Percentiles rank a stretch among this genome's conserved stretches.
phyloP scores from a whole-genome alignment of 139 green algal species.

The Desmodesmus armatus region DNA sequence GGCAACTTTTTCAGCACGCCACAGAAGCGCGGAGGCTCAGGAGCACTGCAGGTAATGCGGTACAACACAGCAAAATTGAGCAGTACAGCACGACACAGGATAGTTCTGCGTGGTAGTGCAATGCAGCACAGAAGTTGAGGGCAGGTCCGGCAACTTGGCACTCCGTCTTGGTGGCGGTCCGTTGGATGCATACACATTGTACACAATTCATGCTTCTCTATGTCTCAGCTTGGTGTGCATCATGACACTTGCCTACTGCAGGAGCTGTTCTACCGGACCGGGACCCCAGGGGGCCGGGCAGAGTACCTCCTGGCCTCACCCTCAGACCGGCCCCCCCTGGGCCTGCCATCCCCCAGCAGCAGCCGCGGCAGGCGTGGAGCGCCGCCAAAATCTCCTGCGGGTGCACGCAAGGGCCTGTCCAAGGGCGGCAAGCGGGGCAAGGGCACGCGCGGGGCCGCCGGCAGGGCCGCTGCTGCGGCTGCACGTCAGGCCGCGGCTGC shows the following conservation, averaged over 20 bases:
- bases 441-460: not conserved
- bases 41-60: too few relatives aligned
- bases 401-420: not conserved
- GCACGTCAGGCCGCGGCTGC: not conserved
- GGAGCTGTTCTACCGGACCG: slow-evolving; percentile 24
- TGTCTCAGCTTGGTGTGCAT: too few relatives aligned
- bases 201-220: too few relatives aligned
- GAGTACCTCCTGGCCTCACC: slow-evolving; percentile 40
- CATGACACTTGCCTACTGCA: too few relatives aligned
- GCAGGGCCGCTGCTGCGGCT: not conserved
- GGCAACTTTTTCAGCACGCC: slow-evolving; percentile 14
- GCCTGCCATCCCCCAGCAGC: slow-evolving; percentile 21
- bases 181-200: too few relatives aligned
- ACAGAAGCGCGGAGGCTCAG: too few relatives aligned
- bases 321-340: not conserved
- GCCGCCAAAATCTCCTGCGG: not conserved
- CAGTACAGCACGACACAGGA: too few relatives aligned
- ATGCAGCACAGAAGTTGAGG: too few relatives aligned
- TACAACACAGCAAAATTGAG: too few relatives aligned
- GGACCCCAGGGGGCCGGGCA: slow-evolving; percentile 8
- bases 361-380: not conserved
- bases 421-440: not conserved
- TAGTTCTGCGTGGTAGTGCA: too few relatives aligned
- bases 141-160: too few relatives aligned
- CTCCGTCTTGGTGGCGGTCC: too few relatives aligned